A percentile compares a stretch with the other conserved stretches of the same genome.
Conservation (phyloP, 2,329 filamentous ascomycete species). For the Penicillium sp. region DNA sequence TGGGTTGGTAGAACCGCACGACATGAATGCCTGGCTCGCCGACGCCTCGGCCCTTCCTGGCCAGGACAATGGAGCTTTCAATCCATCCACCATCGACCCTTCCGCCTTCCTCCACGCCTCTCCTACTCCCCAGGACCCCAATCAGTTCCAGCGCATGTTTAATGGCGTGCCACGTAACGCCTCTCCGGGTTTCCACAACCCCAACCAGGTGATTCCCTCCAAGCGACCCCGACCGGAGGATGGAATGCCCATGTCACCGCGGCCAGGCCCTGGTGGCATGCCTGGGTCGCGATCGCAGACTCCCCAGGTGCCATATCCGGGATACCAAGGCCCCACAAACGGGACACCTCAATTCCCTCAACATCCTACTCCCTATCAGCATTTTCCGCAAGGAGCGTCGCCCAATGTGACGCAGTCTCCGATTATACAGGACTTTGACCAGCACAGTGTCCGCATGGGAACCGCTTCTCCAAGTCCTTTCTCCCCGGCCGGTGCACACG, state of each 20-base stretch:
- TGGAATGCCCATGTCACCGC: constrained; percentile 74
- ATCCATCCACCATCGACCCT: constrained; percentile 44
- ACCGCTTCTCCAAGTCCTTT: constrained; percentile 92
- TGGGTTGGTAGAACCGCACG: constrained; percentile 45
- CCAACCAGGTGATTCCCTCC: constrained; percentile 78
- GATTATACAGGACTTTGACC: constrained; percentile 69
- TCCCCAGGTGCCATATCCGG: constrained; percentile 68
- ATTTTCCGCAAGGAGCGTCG: constrained; percentile 74
- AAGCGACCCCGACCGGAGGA: constrained; percentile 85
- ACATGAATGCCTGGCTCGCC: constrained; percentile 50
- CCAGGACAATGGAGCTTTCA: constrained; percentile 48
- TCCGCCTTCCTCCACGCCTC: constrained; percentile 47
- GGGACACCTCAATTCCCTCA: constrained; percentile 54
- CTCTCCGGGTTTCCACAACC: constrained; percentile 71
- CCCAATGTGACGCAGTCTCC: constrained; percentile 86
- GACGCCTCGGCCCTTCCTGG: constrained; percentile 46
- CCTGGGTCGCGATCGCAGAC: constrained; percentile 87
- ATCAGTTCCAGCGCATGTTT: constrained; percentile 61
- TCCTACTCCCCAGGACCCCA: constrained; percentile 46
- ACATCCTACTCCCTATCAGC: constrained; percentile 69
- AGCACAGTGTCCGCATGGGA: constrained; percentile 70
- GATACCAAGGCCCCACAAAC: constrained; percentile 63
- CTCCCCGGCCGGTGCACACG: constrained; percentile 69
- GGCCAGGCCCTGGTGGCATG: constrained; percentile 66
- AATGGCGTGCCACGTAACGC: constrained; percentile 80